Evolutionary conservation across 2,329 filamentous ascomycete species (phyloP), one percentile per base, ranked within the genome.

Genomic region (Penicillium sp.): DNA sequence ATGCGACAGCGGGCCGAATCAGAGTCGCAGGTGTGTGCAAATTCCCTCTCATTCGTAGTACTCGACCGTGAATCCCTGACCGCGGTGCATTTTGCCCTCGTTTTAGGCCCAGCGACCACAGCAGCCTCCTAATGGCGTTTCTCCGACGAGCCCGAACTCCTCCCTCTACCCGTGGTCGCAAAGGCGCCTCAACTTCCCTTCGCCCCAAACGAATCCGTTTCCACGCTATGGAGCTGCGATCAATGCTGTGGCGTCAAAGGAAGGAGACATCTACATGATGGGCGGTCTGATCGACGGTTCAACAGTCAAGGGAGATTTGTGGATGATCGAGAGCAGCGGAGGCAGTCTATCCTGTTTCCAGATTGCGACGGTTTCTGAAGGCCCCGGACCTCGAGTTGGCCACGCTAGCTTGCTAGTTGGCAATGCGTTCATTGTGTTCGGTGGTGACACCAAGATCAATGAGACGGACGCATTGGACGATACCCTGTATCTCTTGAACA

Each of bases 391-490:
- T 1, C 87, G 95, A 79, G 95, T 99, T 54, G 95, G 95, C 3
- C 95, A 99, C 79, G 85, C 94, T 20, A 96, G 93, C 81, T 82
- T 99, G 70, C 83, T 99, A 15, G 95, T 99, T 55, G 96, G 96
- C 59, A 99, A 99, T 77, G 95, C 95, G 0, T 99, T 98, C 75
- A 99, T 99, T 68, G 95, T 99, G 12, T 99, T 98, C 73, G 96
- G 95, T 52, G 95, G 95, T 73, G 96, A 99, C 76, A 99, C 95
- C 54, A 99, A 99, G 78, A 90, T 96, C 73, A 92, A 97, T 57
- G 95, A 98, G 71, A 86, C 87, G 35, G 95, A 99, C 76, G 84
- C 91, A 51, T 81, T 99, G 59, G 95, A 99, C 71, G 94, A 99
- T 78, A 98, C 95, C 0, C 81, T 99, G 12, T 99, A 99, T 77